Evolutionary conservation across 1,139 yeast species (phyloP), one percentile per base, ranked within the genome.

Genomic region (Yamadazyma trypodendri): DNA sequence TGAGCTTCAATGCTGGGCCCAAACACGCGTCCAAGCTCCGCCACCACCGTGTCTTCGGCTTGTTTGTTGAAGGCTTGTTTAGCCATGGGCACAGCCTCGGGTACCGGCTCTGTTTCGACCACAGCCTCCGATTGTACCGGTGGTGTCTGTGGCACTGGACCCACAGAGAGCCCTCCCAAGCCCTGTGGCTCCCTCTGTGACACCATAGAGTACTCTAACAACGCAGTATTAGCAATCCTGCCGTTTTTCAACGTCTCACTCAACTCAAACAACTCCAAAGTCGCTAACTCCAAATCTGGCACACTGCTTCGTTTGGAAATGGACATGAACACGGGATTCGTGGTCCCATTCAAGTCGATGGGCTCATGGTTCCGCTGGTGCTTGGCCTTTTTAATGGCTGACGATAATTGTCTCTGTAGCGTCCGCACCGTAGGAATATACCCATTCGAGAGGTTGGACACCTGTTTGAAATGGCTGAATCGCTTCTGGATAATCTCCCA

Each of bases 341-440:
- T 14, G 13, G 32, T 24, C 8, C 22, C 20, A 5, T 31, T 28
- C 35, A 29, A 21, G 25, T 31, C 35, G 10, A 35, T 29, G n/a
- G 36, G 38, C 9, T 11, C 17, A 25, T 34, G 31, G 13, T 18
- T 33, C 14, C 36, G 18, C 23, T 36, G 24, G 6, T 36, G 30
- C 14, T 45, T 44, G 8, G 65, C 65, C 43, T 63, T 63, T 43
- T 51, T 58, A 24, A 64, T 51, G n/a, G 70, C 70, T 9, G 60
- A 46, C 10, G 65, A 58, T 32, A 65, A 47, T 39, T 65, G 72
- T 32, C 70, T 47, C 43, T 65, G 72, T 38, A 65, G 52, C 1
- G 72, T 65, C 31, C 72, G 45, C 6, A 65, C 61, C 2, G 72
- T 65, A 7, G 72, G 72, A 7, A 62, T 55, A 24, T 33, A 35